Evolutionary conservation across 2,329 filamentous ascomycete species (phyloP).

Genomic region (Fusarium multiceps): DNA sequence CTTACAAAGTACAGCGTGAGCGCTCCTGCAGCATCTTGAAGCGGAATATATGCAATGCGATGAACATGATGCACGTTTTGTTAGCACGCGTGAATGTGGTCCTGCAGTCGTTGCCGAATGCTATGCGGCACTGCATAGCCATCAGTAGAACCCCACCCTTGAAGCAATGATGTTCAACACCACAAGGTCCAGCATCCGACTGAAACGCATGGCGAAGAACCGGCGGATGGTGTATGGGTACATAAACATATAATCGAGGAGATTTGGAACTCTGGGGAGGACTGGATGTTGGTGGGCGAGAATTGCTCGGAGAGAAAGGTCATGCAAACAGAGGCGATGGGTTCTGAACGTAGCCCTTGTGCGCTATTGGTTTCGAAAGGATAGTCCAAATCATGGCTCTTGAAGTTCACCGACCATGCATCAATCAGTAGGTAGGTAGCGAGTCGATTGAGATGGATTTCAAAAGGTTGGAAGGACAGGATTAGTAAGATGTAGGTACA

Average conservation of each 20-base stretch:
- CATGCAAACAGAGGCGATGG: not conserved
- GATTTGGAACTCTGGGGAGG: constrained; percentile 8
- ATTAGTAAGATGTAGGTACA: constrained; percentile 4
- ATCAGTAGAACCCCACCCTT: not conserved
- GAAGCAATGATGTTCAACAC: not conserved
- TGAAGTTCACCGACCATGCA: not conserved
- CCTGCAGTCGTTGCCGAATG: constrained; percentile 2
- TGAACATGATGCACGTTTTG: constrained; percentile 12
- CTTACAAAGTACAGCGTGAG: constrained; percentile 77
- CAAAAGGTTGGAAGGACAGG: not conserved
- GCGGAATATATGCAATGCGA: constrained; percentile 20
- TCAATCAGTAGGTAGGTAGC: not conserved
- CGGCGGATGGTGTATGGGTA: not conserved
- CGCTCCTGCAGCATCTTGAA: constrained; percentile 53
- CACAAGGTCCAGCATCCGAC: constrained; percentile 5
- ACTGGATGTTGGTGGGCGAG: not conserved
- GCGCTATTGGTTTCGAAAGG: not conserved
- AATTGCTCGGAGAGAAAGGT: not conserved
- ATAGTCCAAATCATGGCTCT: not conserved
- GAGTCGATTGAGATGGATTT: not conserved
- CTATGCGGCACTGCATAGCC: constrained; percentile 4
- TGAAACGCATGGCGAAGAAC: not conserved
- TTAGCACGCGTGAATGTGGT: constrained; percentile 22
- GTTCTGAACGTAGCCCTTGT: not conserved
- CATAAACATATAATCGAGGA: not conserved